A percentile compares a stretch with the other conserved stretches of the same genome.
These are phyloP conservation scores for Lanmaoa rubissima DNA, from an alignment of 768 basidiomycete species.

Conservation along the genomic window DNA sequence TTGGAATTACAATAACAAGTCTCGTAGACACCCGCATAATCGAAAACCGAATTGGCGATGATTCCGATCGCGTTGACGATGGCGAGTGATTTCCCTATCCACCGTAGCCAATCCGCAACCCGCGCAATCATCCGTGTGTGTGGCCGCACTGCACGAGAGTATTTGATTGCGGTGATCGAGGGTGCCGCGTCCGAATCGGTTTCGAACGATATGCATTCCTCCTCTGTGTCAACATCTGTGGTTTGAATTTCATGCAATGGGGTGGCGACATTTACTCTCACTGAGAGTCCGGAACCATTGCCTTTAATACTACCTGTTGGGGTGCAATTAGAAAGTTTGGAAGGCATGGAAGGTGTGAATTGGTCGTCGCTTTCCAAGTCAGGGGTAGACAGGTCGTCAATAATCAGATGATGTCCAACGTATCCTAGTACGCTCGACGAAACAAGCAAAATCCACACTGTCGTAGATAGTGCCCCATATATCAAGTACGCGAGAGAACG, in stretches of 20 bases:
- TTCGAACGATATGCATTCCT: background rate
- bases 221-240: background rate
- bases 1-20: constrained; percentile 33
- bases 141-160: background rate
- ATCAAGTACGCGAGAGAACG: constrained; percentile 33
- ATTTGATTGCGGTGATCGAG: background rate
- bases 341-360: too few relatives aligned
- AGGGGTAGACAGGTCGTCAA: background rate
- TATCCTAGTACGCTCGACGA: constrained; percentile 28
- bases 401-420: constrained; percentile 7
- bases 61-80: constrained; percentile 27
- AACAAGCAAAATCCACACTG: constrained; percentile 31
- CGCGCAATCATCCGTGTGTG: background rate
- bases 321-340: background rate
- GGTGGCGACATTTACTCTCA: background rate
- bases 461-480: constrained; percentile 29
- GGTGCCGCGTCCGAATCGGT: background rate
- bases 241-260: background rate
- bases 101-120: constrained; percentile 22
- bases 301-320: background rate
- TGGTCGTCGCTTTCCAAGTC: background rate
- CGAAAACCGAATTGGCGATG: constrained; percentile 28
- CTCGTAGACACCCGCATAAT: constrained; percentile 27
- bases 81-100: constrained; percentile 29
- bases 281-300: background rate